Evolutionary conservation across 306 rosid species (phyloP), one percentile per base, ranked within the genome.

Genomic region (Canavalia gladiata): DNA sequence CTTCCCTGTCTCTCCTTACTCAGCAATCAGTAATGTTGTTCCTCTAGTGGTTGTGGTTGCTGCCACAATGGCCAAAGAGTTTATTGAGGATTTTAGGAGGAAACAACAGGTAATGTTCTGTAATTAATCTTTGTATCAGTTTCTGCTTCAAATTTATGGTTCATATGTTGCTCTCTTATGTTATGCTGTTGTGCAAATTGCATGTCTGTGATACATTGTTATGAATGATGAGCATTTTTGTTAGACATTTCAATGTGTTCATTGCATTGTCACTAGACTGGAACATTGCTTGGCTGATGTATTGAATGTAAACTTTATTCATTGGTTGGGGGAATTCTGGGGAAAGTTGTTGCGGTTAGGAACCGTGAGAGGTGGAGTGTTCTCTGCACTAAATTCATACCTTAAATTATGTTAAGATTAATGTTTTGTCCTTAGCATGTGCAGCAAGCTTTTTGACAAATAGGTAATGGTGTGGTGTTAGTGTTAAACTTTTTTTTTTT

Each of bases 31-130:
- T 74, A 93, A 81, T 66, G 94, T 92, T 84, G 59, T 93, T 62
- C 99, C 99, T 75, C 93, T 96, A 28, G 78, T 86, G 46, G 85
- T 90, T 57, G 99, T 96, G 54, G 87, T 96, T 68, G 98, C 94
- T 69, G 91, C 85, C 68, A 84, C 99, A n/a, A 96, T 96, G 99
- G 94, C 57, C 28, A 96, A 96, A 82, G 99, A 96, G 85, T 79
- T 87, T 31, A 18, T 92, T 72, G 99, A 96, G 66, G 99, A 96
- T 86, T 93, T 92, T 90, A 82, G 83, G 81, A 69, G 99, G n/a
- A 90, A 88, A 81, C 71, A 87, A 68, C 99, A 96, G 98, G 99
- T 96, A 92, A 56, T 68, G 8, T 77, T 65, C 43, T 77, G 0
- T 51, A 41, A 30, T 64, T 13, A 59, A 7, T 10, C 29, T 9